These are phyloP conservation scores for Lachnellula hyalina DNA, from an alignment of 2,329 filamentous ascomycete species.

Conservation along the genomic window DNA sequence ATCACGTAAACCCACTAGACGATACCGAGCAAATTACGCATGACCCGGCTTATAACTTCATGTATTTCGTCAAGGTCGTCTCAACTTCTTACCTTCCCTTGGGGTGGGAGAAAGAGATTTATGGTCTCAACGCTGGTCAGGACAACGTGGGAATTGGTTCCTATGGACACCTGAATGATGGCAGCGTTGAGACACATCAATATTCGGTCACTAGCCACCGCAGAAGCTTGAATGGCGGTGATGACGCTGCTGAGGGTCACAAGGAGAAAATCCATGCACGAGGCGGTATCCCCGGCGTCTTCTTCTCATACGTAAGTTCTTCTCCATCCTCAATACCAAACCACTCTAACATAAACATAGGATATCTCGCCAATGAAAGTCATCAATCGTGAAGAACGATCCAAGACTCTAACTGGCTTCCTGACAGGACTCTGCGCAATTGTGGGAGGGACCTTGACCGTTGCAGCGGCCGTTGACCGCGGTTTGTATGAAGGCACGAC, in stretches of 20 bases:
- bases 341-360: slow-evolving; percentile 38
- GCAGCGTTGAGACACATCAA: slow-evolving; percentile 94
- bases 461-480: slow-evolving; percentile 88
- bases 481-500: slow-evolving; percentile 84
- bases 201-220: slow-evolving; percentile 98
- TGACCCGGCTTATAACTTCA: slow-evolving; percentile 88
- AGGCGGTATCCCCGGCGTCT: slow-evolving; percentile 93
- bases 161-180: slow-evolving; percentile 61
- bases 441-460: slow-evolving; percentile 89
- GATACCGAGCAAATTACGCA: slow-evolving; percentile 68
- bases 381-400: slow-evolving; percentile 86
- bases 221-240: slow-evolving; percentile 76
- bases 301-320: slow-evolving; percentile 87
- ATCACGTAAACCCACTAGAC: slow-evolving; percentile 90
- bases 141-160: slow-evolving; percentile 60
- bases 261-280: slow-evolving; percentile 84
- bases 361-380: slow-evolving; percentile 99
- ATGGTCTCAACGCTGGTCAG: slow-evolving; percentile 35
- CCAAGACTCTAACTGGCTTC: slow-evolving; percentile 89
- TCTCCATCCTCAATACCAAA: not conserved
- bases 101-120: slow-evolving; percentile 63
- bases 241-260: slow-evolving; percentile 81
- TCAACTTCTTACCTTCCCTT: slow-evolving; percentile 91
- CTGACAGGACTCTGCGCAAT: slow-evolving; percentile 91
- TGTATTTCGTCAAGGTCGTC: slow-evolving; percentile 99